These are phyloP conservation scores for Betula pendula DNA, from an alignment of 306 rosid species.

Conservation along the genomic window DNA sequence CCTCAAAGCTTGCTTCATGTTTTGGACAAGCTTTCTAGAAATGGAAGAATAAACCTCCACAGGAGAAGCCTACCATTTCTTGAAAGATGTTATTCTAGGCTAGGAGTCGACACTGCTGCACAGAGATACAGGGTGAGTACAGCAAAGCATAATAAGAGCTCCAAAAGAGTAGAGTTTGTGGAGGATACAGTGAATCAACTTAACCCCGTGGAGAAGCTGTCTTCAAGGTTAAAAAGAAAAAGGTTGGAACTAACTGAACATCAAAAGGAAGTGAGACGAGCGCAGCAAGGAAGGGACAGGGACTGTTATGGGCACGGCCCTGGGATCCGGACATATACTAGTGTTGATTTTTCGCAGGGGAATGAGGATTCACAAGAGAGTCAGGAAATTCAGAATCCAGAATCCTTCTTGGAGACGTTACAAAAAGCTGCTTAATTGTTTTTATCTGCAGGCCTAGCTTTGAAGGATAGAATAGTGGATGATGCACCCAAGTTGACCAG, in stretches of 20 bases:
- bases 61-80: conserved; percentile 55
- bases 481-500: not conserved
- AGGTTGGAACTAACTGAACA: conserved; percentile 68
- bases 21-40: conserved; percentile 68
- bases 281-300: conserved; percentile 71
- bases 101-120: conserved; percentile 28
- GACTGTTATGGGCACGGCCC: conserved; percentile 73
- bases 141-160: conserved; percentile 50
- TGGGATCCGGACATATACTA: conserved; percentile 70
- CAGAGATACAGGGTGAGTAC: conserved; percentile 42
- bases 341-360: conserved; percentile 64
- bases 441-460: not conserved
- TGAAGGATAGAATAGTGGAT: not conserved
- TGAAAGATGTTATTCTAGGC: conserved; percentile 40
- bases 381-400: conserved; percentile 49
- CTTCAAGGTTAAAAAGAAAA: conserved; percentile 47
- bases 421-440: conserved; percentile 36
- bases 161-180: conserved; percentile 60
- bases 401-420: conserved; percentile 54
- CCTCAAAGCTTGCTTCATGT: conserved; percentile 62
- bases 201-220: conserved; percentile 27
- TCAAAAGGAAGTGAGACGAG: conserved; percentile 78
- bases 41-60: conserved; percentile 61
- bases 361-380: conserved; percentile 68
- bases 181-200: conserved; percentile 23